Percentiles rank a stretch among this genome's conserved stretches.
phyloP scores from a whole-genome alignment of 441 rosid genomes.

The Rhodomyrtus psidioides region DNA sequence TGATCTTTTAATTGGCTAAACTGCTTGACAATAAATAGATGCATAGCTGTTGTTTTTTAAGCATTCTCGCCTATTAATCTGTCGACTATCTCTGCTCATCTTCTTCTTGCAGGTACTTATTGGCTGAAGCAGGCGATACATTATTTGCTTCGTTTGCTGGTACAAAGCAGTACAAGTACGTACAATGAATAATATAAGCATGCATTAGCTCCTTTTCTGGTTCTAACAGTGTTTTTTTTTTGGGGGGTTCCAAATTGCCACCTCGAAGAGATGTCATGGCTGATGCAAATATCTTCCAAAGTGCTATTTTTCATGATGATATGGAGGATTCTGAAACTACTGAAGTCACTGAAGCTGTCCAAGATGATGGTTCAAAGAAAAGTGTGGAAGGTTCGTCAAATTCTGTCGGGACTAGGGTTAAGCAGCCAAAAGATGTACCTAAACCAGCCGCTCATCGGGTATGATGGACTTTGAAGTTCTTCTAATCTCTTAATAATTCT shows the following conservation, averaged over 20 bases:
- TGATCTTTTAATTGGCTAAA: not conserved
- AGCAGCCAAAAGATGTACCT: constrained; percentile 45
- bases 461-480: constrained; percentile 9
- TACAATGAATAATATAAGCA: not conserved
- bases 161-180: constrained; percentile 94
- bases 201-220: not conserved
- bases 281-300: constrained; percentile 94
- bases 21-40: not conserved
- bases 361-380: constrained; percentile 31
- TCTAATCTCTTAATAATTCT: not conserved
- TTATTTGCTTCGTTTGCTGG: constrained; percentile 96
- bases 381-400: constrained; percentile 35
- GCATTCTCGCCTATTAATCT: not conserved
- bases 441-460: constrained; percentile 99
- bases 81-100: not conserved
- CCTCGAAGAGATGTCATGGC: constrained; percentile 81
- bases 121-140: constrained; percentile 96
- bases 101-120: constrained; percentile 52
- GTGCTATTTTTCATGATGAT: constrained; percentile 93
- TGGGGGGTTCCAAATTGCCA: not conserved
- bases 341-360: constrained; percentile 35
- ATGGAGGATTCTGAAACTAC: constrained; percentile 31
- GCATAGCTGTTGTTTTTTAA: not conserved
- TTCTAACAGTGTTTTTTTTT: constrained; percentile 1
- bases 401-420: constrained; percentile 44